A percentile compares a stretch with the other conserved stretches of the same genome.
Conservation (phyloP, 306 rosid species). For the Medicago truncatula region DNA sequence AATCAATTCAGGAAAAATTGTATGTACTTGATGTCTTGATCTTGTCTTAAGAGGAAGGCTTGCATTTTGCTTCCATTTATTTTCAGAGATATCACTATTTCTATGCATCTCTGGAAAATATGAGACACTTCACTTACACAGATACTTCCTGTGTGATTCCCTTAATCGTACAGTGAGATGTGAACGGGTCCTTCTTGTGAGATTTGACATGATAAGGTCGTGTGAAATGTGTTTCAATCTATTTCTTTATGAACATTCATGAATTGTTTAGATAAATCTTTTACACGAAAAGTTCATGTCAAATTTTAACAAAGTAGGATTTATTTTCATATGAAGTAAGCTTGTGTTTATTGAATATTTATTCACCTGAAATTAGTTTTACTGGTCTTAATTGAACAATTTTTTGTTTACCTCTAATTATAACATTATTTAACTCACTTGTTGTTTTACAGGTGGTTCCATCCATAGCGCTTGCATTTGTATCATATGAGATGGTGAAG, state of each 20-base stretch:
- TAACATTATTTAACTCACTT: slow-evolving; percentile 31
- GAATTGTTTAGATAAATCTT: no score
- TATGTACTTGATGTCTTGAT: slow-evolving; percentile 9
- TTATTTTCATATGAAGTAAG: no score
- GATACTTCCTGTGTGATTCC: slow-evolving; percentile 16
- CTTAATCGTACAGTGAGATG: no score
- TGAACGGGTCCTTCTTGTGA: no score
- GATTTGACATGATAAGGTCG: no score
- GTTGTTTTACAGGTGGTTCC: slow-evolving; percentile 86
- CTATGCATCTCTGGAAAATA: slow-evolving; percentile 11
- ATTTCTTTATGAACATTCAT: no score
- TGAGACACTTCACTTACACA: slow-evolving; percentile 2
- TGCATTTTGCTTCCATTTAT: neutral
- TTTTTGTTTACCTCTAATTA: slow-evolving; percentile 11
- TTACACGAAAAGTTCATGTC: no score
- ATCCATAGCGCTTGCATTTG: slow-evolving; percentile 93
- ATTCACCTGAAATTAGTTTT: slow-evolving; percentile 9
- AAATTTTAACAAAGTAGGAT: no score
- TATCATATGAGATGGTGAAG: slow-evolving; percentile 92
- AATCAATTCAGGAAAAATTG: slow-evolving; percentile 4
- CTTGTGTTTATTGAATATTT: neutral
- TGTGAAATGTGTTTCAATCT: no score
- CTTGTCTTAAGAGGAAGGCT: neutral
- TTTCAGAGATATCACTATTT: slow-evolving; percentile 6
- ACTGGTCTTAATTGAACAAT: neutral